Evolutionary conservation across 2,329 filamentous ascomycete species (phyloP).

Genomic region (Emydomyces testavorans): DNA sequence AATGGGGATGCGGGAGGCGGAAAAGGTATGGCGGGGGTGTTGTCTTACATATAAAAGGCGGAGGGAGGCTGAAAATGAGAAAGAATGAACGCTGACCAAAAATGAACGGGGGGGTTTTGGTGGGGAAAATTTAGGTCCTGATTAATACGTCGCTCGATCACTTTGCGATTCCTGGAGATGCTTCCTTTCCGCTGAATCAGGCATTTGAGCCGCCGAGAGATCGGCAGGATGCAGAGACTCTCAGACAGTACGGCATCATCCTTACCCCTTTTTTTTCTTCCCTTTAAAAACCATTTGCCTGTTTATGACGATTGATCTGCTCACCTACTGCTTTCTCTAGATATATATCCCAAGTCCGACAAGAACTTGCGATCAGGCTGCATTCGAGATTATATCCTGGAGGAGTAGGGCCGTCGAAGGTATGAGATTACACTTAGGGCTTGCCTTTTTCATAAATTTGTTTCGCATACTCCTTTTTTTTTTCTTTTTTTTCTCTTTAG

Average conservation of each 20-base stretch:
- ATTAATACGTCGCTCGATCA: conserved; percentile 87
- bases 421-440: conserved; percentile 21
- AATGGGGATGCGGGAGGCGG: conserved; percentile 54
- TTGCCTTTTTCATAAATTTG: not conserved
- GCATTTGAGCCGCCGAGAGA: conserved; percentile 84
- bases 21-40: conserved; percentile 41
- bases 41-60: not conserved
- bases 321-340: conserved; percentile 18
- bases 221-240: conserved; percentile 75
- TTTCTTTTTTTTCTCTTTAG: not conserved
- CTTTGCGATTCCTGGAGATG: conserved; percentile 90
- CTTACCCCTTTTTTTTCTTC: too few relatives aligned
- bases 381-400: conserved; percentile 80
- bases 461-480: not conserved
- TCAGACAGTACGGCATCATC: conserved; percentile 63
- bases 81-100: not conserved
- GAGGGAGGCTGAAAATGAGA: not conserved
- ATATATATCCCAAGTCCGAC: conserved; percentile 72
- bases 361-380: conserved; percentile 75
- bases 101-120: too few relatives aligned
- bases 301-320: not conserved
- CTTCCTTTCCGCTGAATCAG: conserved; percentile 86
- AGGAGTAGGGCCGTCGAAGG: conserved; percentile 53
- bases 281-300: not conserved
- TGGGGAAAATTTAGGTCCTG: too few relatives aligned